Base-by-base conservation (phyloP, 352 stramenopile genomes). In the Blastocystis sp. region DNA sequence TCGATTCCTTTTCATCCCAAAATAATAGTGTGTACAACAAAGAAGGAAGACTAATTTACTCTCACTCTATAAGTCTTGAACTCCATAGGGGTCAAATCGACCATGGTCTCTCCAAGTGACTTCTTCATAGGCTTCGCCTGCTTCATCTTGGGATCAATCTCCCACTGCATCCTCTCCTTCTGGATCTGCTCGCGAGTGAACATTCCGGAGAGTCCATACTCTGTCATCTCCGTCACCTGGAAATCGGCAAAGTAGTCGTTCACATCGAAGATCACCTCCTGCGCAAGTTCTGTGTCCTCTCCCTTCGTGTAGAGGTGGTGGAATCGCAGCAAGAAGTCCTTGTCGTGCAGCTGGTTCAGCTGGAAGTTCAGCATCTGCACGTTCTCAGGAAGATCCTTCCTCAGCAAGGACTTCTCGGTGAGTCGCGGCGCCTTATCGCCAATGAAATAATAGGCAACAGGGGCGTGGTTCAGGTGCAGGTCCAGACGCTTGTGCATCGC, bases 231-330 rank as follows among this genome's bases (percentile, higher is more conserved):
- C 24, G 79, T 75, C 63, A 93, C 79, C 26, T 90, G 90, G 64
- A 93, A 89, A 20, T 76, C 89, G n/a, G 78, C 85, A 50, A 95
- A 92, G 34, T 94, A 79, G 26, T 79, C 56, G n/a, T 79, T 66
- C 11, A 95, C 54, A 81, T 95, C 91, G 63, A 95, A 79, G 69
- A 90, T 92, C 26, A 93, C 93, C 0, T 93, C 91, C 69, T 95
- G 92, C 4, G 94, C 96, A 64, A 96, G 85, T n/a, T 91, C 76
- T 26, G 91, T 85, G 90, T 96, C 93, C 91, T 97, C 95, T 43
- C 95, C 93, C 43, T 95, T 90, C 5, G 93, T 94, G 89, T 96
- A 98, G 90, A 98, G 93, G 92, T 98, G 96, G 55, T 94, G 95
- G 65, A 98, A 90, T 76, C 97, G 95, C 39, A 98, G 90, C 90